Conservation (phyloP, 768 basidiomycete genomes). For the Pleurotus cornucopiae region DNA sequence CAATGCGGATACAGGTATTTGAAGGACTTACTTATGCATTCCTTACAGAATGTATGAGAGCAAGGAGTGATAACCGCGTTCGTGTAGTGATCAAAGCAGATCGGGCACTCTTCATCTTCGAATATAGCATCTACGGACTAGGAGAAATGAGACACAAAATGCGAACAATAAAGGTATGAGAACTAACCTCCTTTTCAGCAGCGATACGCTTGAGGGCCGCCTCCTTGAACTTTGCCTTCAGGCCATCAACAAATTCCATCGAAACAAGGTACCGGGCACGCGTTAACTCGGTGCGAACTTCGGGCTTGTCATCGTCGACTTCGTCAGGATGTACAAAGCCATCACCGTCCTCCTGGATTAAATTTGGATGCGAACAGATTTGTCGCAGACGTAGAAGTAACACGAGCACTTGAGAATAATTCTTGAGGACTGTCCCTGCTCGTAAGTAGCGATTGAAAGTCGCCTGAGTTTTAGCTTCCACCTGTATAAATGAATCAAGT, state of each 20-base stretch:
- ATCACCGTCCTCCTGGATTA: constrained; percentile 54
- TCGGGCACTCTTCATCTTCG: constrained; percentile 59
- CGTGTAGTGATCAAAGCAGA: constrained; percentile 58
- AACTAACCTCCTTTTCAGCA: constrained; percentile 49
- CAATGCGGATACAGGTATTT: neutral
- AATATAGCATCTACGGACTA: constrained; percentile 45
- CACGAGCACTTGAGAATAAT: constrained; percentile 53
- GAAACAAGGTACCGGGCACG: constrained; percentile 43
- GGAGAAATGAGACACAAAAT: neutral
- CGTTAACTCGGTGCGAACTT: constrained; percentile 36
- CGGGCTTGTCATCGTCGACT: constrained; percentile 17
- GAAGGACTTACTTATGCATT: constrained; percentile 44
- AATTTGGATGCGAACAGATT: constrained; percentile 62
- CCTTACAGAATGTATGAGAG: constrained; percentile 56
- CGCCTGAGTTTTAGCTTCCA: constrained; percentile 50
- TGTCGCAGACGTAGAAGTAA: constrained; percentile 56
- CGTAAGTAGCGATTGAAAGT: constrained; percentile 60
- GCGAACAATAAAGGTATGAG: neutral
- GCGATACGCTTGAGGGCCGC: constrained; percentile 37
- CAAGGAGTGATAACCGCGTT: constrained; percentile 57
- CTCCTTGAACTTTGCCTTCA: constrained; percentile 44
- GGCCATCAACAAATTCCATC: constrained; percentile 42
- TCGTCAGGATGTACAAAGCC: constrained; percentile 42
- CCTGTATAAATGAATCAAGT: constrained; percentile 20
- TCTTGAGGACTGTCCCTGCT: constrained; percentile 68